A percentile compares a stretch with the other conserved stretches of the same genome.
Evolutionary conservation across 306 rosid species (phyloP).

Genomic region (Castanea sativa): DNA sequence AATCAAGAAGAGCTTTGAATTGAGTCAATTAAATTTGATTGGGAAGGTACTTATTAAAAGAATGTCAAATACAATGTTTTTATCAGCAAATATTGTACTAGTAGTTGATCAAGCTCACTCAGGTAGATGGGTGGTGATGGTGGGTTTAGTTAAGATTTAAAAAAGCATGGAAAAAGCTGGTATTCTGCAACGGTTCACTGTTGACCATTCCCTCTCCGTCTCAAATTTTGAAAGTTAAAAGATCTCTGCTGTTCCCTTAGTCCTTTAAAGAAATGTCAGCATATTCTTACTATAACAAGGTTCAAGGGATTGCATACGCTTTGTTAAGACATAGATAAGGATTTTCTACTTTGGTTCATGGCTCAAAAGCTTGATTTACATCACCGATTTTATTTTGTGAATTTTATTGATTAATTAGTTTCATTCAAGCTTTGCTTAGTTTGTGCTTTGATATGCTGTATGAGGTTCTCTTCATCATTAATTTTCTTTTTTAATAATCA

Average conservation of each 20-base stretch:
- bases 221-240: neutral
- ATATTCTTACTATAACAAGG: neutral
- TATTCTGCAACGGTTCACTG: neutral
- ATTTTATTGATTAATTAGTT: neutral
- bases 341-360: slow-evolving; percentile 2
- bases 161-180: neutral
- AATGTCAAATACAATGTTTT: neutral
- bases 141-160: neutral
- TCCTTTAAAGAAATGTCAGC: neutral
- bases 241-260: neutral
- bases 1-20: neutral
- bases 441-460: slow-evolving; percentile 10
- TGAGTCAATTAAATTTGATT: neutral
- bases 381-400: neutral
- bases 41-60: neutral
- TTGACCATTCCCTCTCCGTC: neutral
- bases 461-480: slow-evolving; percentile 9
- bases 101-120: neutral
- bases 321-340: neutral
- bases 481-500: neutral
- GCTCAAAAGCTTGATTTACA: slow-evolving; percentile 3
- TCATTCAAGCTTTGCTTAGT: slow-evolving; percentile 3
- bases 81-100: neutral
- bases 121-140: neutral
- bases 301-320: neutral